These are phyloP conservation scores for Colletotrichum sp. DNA, from an alignment of 2,329 filamentous ascomycete species.

Conservation along the genomic window DNA sequence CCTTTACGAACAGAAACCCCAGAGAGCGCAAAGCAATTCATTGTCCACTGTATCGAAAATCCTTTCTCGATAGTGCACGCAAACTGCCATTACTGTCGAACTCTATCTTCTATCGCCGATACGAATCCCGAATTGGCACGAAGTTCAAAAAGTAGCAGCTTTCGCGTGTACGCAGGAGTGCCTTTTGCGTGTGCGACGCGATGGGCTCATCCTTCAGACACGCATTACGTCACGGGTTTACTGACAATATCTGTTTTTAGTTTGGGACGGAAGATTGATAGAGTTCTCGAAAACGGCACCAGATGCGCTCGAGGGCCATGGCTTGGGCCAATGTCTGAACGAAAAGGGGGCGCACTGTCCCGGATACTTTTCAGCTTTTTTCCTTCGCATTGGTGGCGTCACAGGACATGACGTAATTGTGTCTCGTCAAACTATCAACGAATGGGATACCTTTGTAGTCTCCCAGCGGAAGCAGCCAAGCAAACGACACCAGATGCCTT, in stretches of 20 bases:
- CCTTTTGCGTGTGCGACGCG: not conserved
- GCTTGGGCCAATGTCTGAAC: not conserved
- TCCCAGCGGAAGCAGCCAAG: not conserved
- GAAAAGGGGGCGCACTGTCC: slow-evolving; percentile 8
- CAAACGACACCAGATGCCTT: not conserved
- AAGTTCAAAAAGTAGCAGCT: not conserved
- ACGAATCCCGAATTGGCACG: not conserved
- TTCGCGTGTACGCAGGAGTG: not conserved
- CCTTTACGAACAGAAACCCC: not conserved
- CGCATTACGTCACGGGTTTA: slow-evolving; percentile 11
- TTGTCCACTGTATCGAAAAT: not conserved
- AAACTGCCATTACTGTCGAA: not conserved
- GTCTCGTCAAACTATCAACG: not conserved
- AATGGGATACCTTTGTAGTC: not conserved
- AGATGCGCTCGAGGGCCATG: not conserved
- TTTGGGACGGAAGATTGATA: slow-evolving; percentile 14
- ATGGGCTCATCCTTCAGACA: not conserved
- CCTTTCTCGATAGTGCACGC: not conserved
- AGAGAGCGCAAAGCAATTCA: not conserved
- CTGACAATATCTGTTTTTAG: slow-evolving; percentile 1
- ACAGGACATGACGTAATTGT: slow-evolving; percentile 16
- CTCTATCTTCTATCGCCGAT: not conserved
- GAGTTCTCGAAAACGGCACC: slow-evolving; percentile 13
- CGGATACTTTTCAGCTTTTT: not conserved
- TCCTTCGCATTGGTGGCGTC: slow-evolving; percentile 7